Conservation (phyloP, 176 grass and related monocot species). For the Oryza longistaminata region DNA sequence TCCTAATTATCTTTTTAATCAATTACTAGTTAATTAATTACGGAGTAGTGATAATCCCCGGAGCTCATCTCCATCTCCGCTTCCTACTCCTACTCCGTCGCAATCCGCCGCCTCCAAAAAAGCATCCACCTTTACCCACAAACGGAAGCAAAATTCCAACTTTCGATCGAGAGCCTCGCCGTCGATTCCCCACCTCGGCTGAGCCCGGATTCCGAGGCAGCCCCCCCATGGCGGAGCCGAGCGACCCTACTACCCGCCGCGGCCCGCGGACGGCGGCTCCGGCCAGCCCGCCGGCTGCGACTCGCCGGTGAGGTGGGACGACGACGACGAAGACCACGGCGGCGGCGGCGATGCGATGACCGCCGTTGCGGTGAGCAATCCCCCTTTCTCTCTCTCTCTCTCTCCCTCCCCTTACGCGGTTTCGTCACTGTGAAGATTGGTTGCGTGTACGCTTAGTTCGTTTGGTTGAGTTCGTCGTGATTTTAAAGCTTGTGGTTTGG, state of each 20-base stretch:
- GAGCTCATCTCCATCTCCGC: neutral
- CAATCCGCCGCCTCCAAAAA: slow-evolving; percentile 22
- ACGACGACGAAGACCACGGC: slow-evolving; percentile 8
- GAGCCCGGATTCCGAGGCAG: neutral
- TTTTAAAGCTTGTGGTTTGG: slow-evolving; percentile 8
- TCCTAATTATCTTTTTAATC: neutral
- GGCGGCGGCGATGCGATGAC: neutral
- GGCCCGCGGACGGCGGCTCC: neutral
- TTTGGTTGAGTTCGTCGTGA: neutral
- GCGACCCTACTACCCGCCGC: neutral
- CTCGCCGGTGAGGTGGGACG: slow-evolving; percentile 36
- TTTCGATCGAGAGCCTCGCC: neutral
- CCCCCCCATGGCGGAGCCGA: slow-evolving; percentile 40
- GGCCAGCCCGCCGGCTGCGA: neutral
- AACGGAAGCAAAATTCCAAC: neutral
- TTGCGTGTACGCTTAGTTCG: slow-evolving; percentile 37
- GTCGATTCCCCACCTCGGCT: neutral
- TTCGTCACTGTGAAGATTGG: slow-evolving; percentile 16
- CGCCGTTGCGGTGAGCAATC: slow-evolving; percentile 38
- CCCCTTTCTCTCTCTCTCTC: neutral
- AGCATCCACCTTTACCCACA: neutral
- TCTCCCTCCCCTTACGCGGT: neutral
- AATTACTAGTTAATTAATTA: neutral
- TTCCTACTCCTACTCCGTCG: neutral
- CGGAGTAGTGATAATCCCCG: neutral